A percentile compares a stretch with the other conserved stretches of the same genome.
Evolutionary conservation across 257 asterid species (phyloP).

Genomic region (Fraxinus pennsylvanica): DNA sequence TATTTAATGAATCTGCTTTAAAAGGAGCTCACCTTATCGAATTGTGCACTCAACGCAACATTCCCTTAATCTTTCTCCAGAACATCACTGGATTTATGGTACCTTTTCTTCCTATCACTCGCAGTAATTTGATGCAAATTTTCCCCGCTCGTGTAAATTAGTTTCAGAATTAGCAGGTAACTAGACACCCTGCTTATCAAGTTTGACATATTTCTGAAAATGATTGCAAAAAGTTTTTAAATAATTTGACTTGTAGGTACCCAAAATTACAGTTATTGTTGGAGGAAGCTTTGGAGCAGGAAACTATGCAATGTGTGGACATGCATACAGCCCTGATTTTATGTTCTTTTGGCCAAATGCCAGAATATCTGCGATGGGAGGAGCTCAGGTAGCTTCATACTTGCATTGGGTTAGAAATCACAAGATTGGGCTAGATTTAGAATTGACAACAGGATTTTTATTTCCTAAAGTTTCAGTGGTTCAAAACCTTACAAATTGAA

Average conservation of each 20-base stretch:
- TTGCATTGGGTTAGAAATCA: background rate
- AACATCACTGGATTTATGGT: slow-evolving; percentile 98
- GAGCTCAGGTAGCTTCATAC: slow-evolving; percentile 69
- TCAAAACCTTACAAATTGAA: background rate
- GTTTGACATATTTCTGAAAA: slow-evolving; percentile 6
- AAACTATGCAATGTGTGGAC: slow-evolving; percentile 98
- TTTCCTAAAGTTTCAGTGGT: background rate
- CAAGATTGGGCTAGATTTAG: background rate
- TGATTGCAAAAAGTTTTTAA: background rate
- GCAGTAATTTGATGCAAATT: slow-evolving; percentile 7
- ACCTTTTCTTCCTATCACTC: slow-evolving; percentile 11
- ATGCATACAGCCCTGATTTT: slow-evolving; percentile 90
- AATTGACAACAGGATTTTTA: background rate
- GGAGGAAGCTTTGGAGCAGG: slow-evolving; percentile 99
- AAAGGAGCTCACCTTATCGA: slow-evolving; percentile 98
- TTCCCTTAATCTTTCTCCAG: slow-evolving; percentile 92
- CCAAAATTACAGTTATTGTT: slow-evolving; percentile 75
- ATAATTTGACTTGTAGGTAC: slow-evolving; percentile 53
- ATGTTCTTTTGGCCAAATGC: slow-evolving; percentile 98
- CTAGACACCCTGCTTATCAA: background rate
- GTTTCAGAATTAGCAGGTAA: slow-evolving; percentile 13
- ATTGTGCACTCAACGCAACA: slow-evolving; percentile 83
- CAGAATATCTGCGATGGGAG: slow-evolving; percentile 96
- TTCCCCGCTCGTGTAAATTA: slow-evolving; percentile 4
- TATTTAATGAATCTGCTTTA: slow-evolving; percentile 93